Base-by-base conservation (phyloP, 768 basidiomycete species). In the Cubamyces lactineus region DNA sequence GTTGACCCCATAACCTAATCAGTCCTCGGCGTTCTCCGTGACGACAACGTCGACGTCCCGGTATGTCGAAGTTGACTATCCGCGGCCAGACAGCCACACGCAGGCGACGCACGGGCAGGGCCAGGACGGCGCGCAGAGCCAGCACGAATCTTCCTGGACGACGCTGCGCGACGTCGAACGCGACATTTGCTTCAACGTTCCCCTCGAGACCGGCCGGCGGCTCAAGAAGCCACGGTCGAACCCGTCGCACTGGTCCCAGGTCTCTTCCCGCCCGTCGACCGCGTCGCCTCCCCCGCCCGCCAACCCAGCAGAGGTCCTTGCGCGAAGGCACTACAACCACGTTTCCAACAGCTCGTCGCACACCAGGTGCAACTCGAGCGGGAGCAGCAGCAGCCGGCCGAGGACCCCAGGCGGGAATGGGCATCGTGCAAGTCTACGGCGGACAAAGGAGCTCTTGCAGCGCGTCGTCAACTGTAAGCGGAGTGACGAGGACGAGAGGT, bases 31-130 rank as follows among this genome's bases (percentile, higher is more conserved):
- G 5, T 75, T 76, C 59, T 75, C 74, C 28, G 70, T 75, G 16
- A 73, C 75, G 49, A 75, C 75, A n/a, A 74, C 75, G 4, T 76
- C 75, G 26, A 76, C 75, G 8, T 73, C 71, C 17, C 67, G 68
- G 26, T 76, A 75, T 57, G 69, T 76, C 58, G 73, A 74, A 58
- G 70, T 76, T 63, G 67, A 67, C 57, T 53, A 60, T 40, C 69
- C 52, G 5, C 49, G 46, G 23, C 11, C 51, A n/a, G 50, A 43
- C n/a, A 30, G 38, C 19, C 50, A 39, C 2, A 46, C 15, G 26
- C 40, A 19, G 21, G 21, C 23, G 26, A 30, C 47, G 53, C 57
- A 49, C 47, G 24, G 19, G 38, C 42, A 16, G 23, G n/a, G 40
- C 4, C 23, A 16, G 42, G 43, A 48, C 42, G 21, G 55, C 16